Percentiles rank a stretch among this genome's conserved stretches.
Conservation (phyloP, 441 rosid genomes). For the Viola pubescens region DNA sequence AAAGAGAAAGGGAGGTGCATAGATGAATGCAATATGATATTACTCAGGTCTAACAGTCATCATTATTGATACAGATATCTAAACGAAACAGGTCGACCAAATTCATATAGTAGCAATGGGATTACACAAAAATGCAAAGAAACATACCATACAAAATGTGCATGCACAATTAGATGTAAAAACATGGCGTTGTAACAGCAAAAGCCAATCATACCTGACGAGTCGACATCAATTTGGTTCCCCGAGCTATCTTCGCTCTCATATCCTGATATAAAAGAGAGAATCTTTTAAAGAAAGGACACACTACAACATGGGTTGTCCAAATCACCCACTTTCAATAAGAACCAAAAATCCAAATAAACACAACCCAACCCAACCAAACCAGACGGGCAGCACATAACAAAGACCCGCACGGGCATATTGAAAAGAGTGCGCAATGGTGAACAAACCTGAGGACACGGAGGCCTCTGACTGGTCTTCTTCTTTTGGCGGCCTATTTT, state of each 20-base stretch:
- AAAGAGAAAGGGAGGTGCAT: no score
- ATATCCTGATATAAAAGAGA: slow-evolving; percentile 29
- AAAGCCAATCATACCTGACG: slow-evolving; percentile 29
- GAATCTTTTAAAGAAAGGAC: slow-evolving; percentile 1
- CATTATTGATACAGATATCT: no score
- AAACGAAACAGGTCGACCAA: no score
- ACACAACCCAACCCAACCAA: neutral
- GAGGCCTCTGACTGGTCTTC: slow-evolving; percentile 21
- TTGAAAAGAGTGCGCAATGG: neutral
- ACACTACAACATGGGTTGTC: neutral
- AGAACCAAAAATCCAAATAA: neutral
- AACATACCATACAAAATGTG: neutral
- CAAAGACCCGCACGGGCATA: neutral
- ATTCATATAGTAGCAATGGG: no score
- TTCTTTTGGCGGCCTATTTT: slow-evolving; percentile 26
- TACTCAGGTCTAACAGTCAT: no score
- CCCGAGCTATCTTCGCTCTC: slow-evolving; percentile 54
- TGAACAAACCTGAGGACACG: slow-evolving; percentile 42
- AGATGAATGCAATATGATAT: no score
- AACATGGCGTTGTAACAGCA: no score
- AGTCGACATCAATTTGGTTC: slow-evolving; percentile 32
- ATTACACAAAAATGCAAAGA: no score
- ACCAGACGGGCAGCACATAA: neutral
- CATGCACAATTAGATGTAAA: neutral
- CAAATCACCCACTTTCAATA: neutral